Base-by-base conservation (phyloP, 169 alveolate genomes). In the Fabrea salina region DNA sequence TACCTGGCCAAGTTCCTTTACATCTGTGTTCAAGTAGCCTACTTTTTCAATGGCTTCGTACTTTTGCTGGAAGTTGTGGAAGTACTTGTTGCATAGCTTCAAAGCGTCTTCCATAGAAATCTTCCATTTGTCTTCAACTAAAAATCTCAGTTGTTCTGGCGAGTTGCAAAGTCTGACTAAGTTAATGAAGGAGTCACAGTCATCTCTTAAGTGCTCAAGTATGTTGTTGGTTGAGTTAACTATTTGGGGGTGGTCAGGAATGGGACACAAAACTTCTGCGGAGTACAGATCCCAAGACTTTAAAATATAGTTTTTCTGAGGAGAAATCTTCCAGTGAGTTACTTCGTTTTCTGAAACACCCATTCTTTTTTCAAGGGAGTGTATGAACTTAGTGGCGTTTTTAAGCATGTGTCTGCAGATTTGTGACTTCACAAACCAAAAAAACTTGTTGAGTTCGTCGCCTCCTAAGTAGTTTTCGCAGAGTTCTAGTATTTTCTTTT, bases 281-380 rank as follows among this genome's bases (percentile, higher is more conserved):
- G 61, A 40, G 27, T 68, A 68, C 11, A 68, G 39, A 68, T 68
- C 78, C 67, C 78, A 68, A 27, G 25, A 68, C 27, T 43, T 43
- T 11, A 61, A 37, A 47, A 68, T 68, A 68, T 40, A 68, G 2
- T 56, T n/a, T 16, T 35, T 56, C 27, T n/a, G 27, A 19, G 27
- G 37, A 27, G 19, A 56, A 3, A n/a, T n/a, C 13, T 56, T 22
- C 2, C 37, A n/a, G 13, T n/a, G 40, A 1, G 11, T 27, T 22
- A 56, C n/a, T 3, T 56, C 37, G 19, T 22, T 16, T 13, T 56
- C 27, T 56, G 40, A 19, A 35, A 16, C 27, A 2, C 13, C 7
- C 7, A 68, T 8, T 8, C 25, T n/a, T 30, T 68, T 68, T 30
- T 68, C 78, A 16, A 68, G 40, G 7, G 64, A 33, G 44, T 68